Percentiles rank a stretch among this genome's conserved stretches.
Evolutionary conservation across 176 grass and related monocot genomes (phyloP).

Genomic region (Poa pratensis): DNA sequence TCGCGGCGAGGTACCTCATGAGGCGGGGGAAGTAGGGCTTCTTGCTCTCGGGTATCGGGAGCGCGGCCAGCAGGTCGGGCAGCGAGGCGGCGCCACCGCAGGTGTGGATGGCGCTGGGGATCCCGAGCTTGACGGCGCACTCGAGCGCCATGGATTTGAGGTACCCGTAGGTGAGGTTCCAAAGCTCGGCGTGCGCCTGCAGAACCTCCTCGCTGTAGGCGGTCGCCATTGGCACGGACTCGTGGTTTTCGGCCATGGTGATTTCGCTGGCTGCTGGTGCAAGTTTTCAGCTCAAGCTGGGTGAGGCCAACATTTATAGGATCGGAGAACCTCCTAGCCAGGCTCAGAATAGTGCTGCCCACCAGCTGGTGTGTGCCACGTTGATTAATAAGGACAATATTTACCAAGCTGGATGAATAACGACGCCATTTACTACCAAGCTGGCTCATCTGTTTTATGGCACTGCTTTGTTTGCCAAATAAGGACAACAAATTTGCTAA

Average conservation of each 20-base stretch:
- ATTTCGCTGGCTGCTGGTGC: background rate
- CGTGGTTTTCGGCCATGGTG: background rate
- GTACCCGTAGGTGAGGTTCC: slow-evolving; percentile 29
- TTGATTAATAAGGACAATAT: background rate
- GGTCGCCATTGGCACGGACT: background rate
- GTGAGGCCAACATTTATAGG: background rate
- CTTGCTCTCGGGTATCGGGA: background rate
- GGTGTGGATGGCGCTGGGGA: slow-evolving; percentile 43
- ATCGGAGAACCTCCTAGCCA: background rate
- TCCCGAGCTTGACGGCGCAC: slow-evolving; percentile 50
- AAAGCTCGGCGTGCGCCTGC: slow-evolving; percentile 41
- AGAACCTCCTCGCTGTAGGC: slow-evolving; percentile 21
- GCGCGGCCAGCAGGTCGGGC: background rate
- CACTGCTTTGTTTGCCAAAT: background rate
- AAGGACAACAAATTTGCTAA: too few relatives aligned
- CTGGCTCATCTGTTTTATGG: background rate
- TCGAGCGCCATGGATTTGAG: slow-evolving; percentile 47
- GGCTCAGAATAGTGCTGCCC: background rate
- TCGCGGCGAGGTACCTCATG: slow-evolving; percentile 41
- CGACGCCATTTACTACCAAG: background rate
- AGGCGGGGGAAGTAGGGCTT: slow-evolving; percentile 43
- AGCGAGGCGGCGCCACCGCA: slow-evolving; percentile 35
- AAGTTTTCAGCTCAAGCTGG: background rate
- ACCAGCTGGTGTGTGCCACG: background rate
- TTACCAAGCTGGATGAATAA: background rate